A percentile compares a stretch with the other conserved stretches of the same genome.
phyloP scores from a whole-genome alignment of 768 basidiomycete species.

The Holtermanniella nyarrowii region DNA sequence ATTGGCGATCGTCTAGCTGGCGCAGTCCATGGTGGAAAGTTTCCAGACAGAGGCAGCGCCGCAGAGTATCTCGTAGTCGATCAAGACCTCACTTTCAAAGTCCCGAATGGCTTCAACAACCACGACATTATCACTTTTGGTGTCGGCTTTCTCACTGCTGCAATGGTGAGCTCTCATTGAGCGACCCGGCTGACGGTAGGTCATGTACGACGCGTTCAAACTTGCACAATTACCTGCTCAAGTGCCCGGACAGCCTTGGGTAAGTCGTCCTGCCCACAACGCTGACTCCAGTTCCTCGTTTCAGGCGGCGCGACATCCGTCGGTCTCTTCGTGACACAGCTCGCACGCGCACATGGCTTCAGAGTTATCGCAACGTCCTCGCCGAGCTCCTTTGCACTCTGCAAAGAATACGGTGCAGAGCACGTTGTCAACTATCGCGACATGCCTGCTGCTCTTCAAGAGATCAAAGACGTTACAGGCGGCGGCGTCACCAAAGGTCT shows the following conservation, averaged over 20 bases:
- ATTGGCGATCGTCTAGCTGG: slow-evolving; percentile 26
- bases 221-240: too few relatives aligned
- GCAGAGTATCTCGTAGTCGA: slow-evolving; percentile 23
- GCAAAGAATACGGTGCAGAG: slow-evolving; percentile 42
- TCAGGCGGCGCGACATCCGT: slow-evolving; percentile 40
- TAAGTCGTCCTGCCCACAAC: too few relatives aligned
- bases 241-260: too few relatives aligned
- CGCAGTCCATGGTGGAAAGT: slow-evolving; percentile 22
- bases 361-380: slow-evolving; percentile 42
- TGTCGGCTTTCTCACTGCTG: slow-evolving; percentile 23
- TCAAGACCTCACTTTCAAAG: slow-evolving; percentile 14
- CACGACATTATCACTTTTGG: slow-evolving; percentile 22
- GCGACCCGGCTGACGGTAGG: too few relatives aligned
- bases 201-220: too few relatives aligned
- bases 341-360: slow-evolving; percentile 25
- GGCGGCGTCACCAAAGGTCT: slow-evolving; percentile 15
- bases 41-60: slow-evolving; percentile 12
- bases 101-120: slow-evolving; percentile 15
- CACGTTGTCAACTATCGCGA: slow-evolving; percentile 44
- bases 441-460: slow-evolving; percentile 9
- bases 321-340: slow-evolving; percentile 37
- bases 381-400: slow-evolving; percentile 39
- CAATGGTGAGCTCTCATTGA: slow-evolving; percentile 18
- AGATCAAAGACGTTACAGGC: slow-evolving; percentile 25
- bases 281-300: slow-evolving; percentile 33